Evolutionary conservation across 768 basidiomycete genomes (phyloP), one percentile per base, ranked within the genome.

Genomic region (Tylopilus plumbeoviolaceoides): DNA sequence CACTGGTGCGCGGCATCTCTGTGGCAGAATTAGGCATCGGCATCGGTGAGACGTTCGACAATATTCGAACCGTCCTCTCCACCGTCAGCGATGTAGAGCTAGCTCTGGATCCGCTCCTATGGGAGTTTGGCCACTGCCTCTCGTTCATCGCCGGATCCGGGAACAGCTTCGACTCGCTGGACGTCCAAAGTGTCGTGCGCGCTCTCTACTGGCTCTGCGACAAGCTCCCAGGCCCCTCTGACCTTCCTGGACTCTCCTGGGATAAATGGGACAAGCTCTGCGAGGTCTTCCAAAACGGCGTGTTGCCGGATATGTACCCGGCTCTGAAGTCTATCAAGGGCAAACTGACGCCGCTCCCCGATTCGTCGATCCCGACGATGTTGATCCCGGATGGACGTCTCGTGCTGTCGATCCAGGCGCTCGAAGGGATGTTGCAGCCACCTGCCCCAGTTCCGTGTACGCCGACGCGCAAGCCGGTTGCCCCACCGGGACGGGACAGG

Each of bases 151-250:
- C 68, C 31, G 59, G 62, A 23, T 60, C 63, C 1, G 60, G 46
- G 8, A 61, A 69, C 21, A 58, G 45, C 47, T 50, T 61, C 45
- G 56, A 65, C 28, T 58, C 60, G 5, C 46, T 81, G 18, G 70
- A 74, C 44, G 52, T 59, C 36, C 72, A 74, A 18, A 70, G 62
- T 1, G 74, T 80, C 14, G 61, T 83, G 17, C 64, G 72, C 5
- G 68, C 81, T 1, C 70, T 87, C n/a, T 71, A 75, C 48, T 87
- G 84, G 83, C 70, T 84, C n/a, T 59, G 72, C 12, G 64, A 72
- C 5, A 77, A 78, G 41, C 71, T 70, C 6, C 70, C 75, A 7
- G 63, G 72, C 43, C 75, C 74, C 39, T 71, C 80, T 17, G 74
- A 74, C 20, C 71, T 87, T 9, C 72, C 66, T 11, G 78, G 79